Base-by-base conservation (phyloP, 1,139 yeast species). In the Yamadazyma diddensiae region DNA sequence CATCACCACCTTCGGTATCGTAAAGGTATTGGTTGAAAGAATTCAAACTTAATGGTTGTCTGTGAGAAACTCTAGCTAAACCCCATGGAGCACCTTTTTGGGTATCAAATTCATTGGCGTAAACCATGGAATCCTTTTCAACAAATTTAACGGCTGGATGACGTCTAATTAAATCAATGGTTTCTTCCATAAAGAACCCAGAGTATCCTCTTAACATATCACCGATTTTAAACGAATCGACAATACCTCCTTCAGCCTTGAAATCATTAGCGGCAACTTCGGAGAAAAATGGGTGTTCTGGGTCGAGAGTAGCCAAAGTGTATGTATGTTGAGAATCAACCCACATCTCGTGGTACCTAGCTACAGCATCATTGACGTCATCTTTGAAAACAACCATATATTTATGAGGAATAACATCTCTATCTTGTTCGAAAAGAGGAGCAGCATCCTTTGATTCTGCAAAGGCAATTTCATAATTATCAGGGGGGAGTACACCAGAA, bases 311-410 rank as follows among this genome's bases (percentile, higher is more conserved):
- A 12, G 47, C 46, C 42, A 62, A 45, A 36, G 55, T 39, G 48
- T 57, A 58, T 30, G 52, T 49, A 53, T 78, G 81, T 37, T 64
- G 57, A 37, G 65, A 65, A 37, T 69, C 61, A 41, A 82, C 76
- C 78, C 82, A 70, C 50, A 73, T 71, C 51, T 72, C 71, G 62
- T 86, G 95, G 66, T 76, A 70, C 19, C 64, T 64, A 23, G 73
- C 65, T 26, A 50, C 56, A 3, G 47, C 39, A 6, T 43, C 43
- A 4, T 49, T 36, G 26, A 53, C 47, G 13, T 48, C 59, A 12
- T 59, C 59, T 15, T 65, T 57, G 36, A 62, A 59, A 15, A 65
- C 65, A 29, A 65, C 53, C 26, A 65, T 57, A 39, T 63, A 66
- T 34, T 51, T 59, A 35, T 57, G 76, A 23, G 88, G 83, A 47